A percentile compares a stretch with the other conserved stretches of the same genome.
Conservation (phyloP, 768 basidiomycete genomes). For the Amanita pallidorosea region DNA sequence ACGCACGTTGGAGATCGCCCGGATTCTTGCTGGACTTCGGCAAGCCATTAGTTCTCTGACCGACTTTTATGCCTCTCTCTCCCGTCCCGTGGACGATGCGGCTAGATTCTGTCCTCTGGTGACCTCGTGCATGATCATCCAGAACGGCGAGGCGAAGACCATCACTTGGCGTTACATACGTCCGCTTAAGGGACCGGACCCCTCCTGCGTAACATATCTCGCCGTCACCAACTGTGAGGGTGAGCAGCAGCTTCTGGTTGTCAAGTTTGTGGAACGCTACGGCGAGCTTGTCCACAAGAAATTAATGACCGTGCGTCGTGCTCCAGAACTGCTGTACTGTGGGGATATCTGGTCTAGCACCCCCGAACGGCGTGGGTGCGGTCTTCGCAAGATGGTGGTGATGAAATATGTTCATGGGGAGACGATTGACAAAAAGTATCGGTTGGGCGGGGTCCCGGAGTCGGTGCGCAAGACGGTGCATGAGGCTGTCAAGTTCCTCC, state of each 20-base stretch:
- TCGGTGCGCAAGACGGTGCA: neutral
- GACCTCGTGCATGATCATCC: neutral
- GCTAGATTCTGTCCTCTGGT: neutral
- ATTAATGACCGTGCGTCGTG: neutral
- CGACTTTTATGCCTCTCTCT: neutral
- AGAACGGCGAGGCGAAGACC: neutral
- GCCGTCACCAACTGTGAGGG: neutral
- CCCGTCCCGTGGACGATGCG: neutral
- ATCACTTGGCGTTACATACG: neutral
- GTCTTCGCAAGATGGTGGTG: neutral
- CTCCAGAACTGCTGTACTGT: neutral
- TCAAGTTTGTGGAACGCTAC: neutral
- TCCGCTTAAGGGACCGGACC: neutral
- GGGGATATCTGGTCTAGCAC: neutral
- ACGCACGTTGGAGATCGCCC: neutral
- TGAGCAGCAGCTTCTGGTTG: neutral
- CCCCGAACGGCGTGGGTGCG: neutral
- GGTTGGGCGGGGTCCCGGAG: neutral
- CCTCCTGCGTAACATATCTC: neutral
- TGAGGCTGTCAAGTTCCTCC: neutral
- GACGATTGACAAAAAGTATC: neutral
- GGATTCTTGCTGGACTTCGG: neutral
- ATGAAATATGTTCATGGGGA: neutral
- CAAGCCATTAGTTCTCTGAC: neutral
- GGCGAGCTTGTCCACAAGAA: neutral